phyloP scores from a whole-genome alignment of 495 filamentous ascomycete species.

The Cercophora samala region DNA sequence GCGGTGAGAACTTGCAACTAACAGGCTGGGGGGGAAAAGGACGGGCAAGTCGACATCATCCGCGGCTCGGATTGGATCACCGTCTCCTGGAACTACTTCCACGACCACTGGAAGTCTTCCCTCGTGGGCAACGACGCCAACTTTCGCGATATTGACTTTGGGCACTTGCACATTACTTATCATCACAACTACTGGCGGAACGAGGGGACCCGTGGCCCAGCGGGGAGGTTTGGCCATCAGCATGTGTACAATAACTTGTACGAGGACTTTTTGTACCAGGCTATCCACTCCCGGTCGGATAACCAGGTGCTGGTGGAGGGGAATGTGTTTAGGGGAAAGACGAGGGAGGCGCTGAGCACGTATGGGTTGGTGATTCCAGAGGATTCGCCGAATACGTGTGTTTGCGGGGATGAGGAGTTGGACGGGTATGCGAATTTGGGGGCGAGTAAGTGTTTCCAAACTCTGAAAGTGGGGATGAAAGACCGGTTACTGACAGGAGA shows the following conservation, averaged over 20 bases:
- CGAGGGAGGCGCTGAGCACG: conserved; percentile 42
- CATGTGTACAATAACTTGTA: conserved; percentile 49
- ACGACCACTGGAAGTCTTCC: conserved; percentile 65
- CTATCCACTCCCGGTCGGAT: conserved; percentile 52
- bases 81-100: conserved; percentile 47
- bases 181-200: conserved; percentile 61
- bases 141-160: conserved; percentile 46
- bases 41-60: conserved; percentile 62
- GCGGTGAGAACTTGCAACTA: conserved; percentile 2
- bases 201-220: conserved; percentile 58
- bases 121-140: conserved; percentile 58
- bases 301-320: conserved; percentile 55
- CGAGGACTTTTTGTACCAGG: conserved; percentile 43
- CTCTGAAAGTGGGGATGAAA: neutral
- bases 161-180: conserved; percentile 57
- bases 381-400: conserved; percentile 34
- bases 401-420: conserved; percentile 28
- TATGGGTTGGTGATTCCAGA: conserved; percentile 48
- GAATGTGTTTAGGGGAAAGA: conserved; percentile 44
- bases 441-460: conserved; percentile 33
- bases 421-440: conserved; percentile 38
- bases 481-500: conserved; percentile 12
- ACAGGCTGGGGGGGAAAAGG: too few relatives aligned
- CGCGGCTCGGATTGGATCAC: conserved; percentile 53
- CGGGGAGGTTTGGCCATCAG: conserved; percentile 61